phyloP scores from a whole-genome alignment of 331 rosid species.

The Malus hybrid region DNA sequence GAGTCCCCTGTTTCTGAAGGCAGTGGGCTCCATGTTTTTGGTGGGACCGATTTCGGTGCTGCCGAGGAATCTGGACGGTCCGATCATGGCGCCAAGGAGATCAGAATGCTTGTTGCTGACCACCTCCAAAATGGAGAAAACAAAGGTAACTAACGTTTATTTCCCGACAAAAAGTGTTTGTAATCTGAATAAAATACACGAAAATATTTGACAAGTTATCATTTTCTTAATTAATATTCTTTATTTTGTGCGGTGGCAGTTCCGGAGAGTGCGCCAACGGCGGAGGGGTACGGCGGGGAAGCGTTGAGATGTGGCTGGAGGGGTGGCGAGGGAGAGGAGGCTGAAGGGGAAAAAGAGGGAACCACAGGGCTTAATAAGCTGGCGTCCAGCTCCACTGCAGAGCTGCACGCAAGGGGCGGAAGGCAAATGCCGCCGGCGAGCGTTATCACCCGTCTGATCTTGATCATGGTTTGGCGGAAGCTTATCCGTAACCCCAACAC shows the following conservation, averaged over 20 bases:
- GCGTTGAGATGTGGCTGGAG: slow-evolving; percentile 46
- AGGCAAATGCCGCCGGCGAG: slow-evolving; percentile 98
- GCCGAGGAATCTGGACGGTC: slow-evolving; percentile 72
- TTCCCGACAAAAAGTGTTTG: not conserved
- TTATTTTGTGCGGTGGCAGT: slow-evolving; percentile 19
- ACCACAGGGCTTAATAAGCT: slow-evolving; percentile 55
- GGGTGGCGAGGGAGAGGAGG: slow-evolving; percentile 35
- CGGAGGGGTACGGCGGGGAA: slow-evolving; percentile 38
- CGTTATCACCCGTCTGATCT: slow-evolving; percentile 87
- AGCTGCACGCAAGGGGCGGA: slow-evolving; percentile 47
- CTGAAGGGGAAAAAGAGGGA: slow-evolving; percentile 46
- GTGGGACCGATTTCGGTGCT: slow-evolving; percentile 44
- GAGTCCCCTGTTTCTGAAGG: slow-evolving; percentile 46
- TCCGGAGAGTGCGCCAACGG: slow-evolving; percentile 20
- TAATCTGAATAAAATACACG: not conserved
- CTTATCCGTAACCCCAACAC: slow-evolving; percentile 97
- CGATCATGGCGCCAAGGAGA: slow-evolving; percentile 90
- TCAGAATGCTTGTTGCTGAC: slow-evolving; percentile 81
- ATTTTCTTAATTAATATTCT: too few relatives aligned
- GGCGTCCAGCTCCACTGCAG: slow-evolving; percentile 66
- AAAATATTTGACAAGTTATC: not conserved
- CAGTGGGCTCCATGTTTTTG: slow-evolving; percentile 63
- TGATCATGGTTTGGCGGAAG: slow-evolving; percentile 97
- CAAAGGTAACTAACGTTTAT: slow-evolving; percentile 31
- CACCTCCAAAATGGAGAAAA: slow-evolving; percentile 64